A percentile compares a stretch with the other conserved stretches of the same genome.
These are phyloP conservation scores for Dryas alaskensis DNA, from an alignment of 306 rosid genomes.

Conservation along the genomic window DNA sequence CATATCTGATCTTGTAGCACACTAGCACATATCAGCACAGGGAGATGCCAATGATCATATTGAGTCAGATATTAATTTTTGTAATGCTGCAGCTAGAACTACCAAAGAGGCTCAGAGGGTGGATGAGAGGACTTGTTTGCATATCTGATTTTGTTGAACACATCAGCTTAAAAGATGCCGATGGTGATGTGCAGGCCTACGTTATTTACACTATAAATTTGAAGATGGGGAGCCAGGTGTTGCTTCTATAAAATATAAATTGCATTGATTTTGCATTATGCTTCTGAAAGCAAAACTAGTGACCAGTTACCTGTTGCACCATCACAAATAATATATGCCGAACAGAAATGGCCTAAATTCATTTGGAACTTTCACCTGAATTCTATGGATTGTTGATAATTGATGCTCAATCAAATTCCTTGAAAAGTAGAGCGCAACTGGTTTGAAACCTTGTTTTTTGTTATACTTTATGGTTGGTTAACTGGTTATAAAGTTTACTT, in stretches of 20 bases:
- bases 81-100: no score
- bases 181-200: background rate
- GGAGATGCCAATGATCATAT: background rate
- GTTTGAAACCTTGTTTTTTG: no score
- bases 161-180: background rate
- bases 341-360: no score
- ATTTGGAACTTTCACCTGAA: no score
- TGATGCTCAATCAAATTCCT: conserved; percentile 16
- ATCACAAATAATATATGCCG: no score
- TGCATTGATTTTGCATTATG: no score
- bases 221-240: background rate
- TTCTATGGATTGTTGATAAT: background rate
- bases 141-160: background rate
- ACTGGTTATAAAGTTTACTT: no score
- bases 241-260: background rate
- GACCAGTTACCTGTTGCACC: no score
- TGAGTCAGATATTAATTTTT: no score
- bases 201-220: background rate
- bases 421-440: background rate
- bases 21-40: background rate
- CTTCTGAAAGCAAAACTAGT: no score
- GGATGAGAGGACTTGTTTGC: conserved; percentile 6
- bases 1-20: background rate
- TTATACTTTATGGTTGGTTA: no score
- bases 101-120: background rate